These are phyloP conservation scores for Blastocladiella britannica DNA, from an alignment of 192 early-diverging fungal genomes.

Conservation along the genomic window DNA sequence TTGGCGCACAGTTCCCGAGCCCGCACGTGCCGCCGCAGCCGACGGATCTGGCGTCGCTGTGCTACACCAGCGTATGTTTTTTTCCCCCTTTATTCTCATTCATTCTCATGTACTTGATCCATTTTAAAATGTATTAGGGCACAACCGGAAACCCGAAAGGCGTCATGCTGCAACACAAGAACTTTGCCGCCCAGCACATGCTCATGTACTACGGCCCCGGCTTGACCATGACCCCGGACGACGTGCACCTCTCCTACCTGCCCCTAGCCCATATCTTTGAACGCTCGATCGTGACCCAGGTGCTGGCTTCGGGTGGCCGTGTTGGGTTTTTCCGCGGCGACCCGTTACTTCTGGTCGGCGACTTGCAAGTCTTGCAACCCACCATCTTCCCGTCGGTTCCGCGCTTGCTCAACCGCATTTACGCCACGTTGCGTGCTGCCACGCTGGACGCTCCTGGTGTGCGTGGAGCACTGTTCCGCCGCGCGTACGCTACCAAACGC, in stretches of 20 bases:
- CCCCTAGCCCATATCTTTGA: slow-evolving; percentile 85
- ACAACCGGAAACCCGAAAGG: slow-evolving; percentile 4
- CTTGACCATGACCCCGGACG: slow-evolving; percentile 11
- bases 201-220: slow-evolving; percentile 14
- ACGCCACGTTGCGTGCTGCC: slow-evolving; percentile 16
- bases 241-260: slow-evolving; percentile 41
- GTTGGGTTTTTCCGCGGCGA: slow-evolving; percentile 69
- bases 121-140: too few species aligned
- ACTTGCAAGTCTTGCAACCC: slow-evolving; percentile 57
- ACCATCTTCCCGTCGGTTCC: slow-evolving; percentile 69
- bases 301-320: slow-evolving; percentile 28
- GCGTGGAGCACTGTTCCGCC: slow-evolving; percentile 26
- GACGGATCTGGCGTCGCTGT: slow-evolving; percentile 46
- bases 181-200: too few species aligned
- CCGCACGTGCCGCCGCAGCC: slow-evolving; percentile 34
- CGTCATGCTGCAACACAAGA: not conserved
- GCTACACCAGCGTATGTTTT: slow-evolving; percentile 29
- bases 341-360: slow-evolving; percentile 49
- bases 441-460: slow-evolving; percentile 39
- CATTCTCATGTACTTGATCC: not conserved
- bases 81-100: not conserved
- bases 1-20: slow-evolving; percentile 31
- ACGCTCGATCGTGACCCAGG: slow-evolving; percentile 31
- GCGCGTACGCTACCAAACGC: slow-evolving; percentile 40
- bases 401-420: slow-evolving; percentile 59